These are phyloP conservation scores for Phylloporus arenicola DNA, from an alignment of 768 basidiomycete species.

Conservation along the genomic window DNA sequence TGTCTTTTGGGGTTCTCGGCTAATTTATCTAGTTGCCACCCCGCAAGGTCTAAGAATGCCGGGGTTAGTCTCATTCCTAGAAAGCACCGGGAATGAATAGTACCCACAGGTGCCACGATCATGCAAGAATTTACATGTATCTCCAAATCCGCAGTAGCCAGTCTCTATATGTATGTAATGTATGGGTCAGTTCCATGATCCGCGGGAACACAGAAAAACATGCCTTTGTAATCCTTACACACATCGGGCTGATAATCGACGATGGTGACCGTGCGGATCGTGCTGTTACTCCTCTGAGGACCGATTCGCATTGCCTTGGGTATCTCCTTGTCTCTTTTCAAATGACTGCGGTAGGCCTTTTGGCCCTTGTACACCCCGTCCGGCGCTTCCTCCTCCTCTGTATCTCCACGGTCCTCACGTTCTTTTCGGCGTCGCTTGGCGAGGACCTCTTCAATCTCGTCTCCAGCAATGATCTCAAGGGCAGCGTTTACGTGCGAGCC, in stretches of 20 bases:
- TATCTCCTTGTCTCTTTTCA: slow-evolving; percentile 78
- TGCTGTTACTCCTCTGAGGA: slow-evolving; percentile 69
- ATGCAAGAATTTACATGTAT: slow-evolving; percentile 98
- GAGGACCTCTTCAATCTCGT: slow-evolving; percentile 72
- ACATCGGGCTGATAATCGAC: slow-evolving; percentile 98
- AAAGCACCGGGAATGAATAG: not conserved
- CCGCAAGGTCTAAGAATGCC: slow-evolving; percentile 69
- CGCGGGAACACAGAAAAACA: slow-evolving; percentile 27
- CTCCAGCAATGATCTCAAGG: slow-evolving; percentile 75
- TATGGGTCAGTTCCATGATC: slow-evolving; percentile 12
- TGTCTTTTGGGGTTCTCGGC: slow-evolving; percentile 70
- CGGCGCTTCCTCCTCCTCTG: slow-evolving; percentile 50
- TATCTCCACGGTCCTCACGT: slow-evolving; percentile 44
- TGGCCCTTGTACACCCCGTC: slow-evolving; percentile 86
- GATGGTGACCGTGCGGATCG: slow-evolving; percentile 90
- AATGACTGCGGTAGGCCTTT: slow-evolving; percentile 71
- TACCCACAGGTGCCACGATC: slow-evolving; percentile 90
- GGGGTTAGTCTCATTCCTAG: slow-evolving; percentile 7
- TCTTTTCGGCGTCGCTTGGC: slow-evolving; percentile 63
- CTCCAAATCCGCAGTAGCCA: slow-evolving; percentile 97
- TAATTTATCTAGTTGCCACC: slow-evolving; percentile 97
- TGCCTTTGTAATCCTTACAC: slow-evolving; percentile 99
- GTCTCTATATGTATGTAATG: slow-evolving; percentile 59
- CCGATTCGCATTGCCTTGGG: slow-evolving; percentile 86
- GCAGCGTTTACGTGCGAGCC: slow-evolving; percentile 71